These are phyloP conservation scores for Skeletonema tropicum DNA, from an alignment of 108 stramenopile genomes.

Conservation along the genomic window DNA sequence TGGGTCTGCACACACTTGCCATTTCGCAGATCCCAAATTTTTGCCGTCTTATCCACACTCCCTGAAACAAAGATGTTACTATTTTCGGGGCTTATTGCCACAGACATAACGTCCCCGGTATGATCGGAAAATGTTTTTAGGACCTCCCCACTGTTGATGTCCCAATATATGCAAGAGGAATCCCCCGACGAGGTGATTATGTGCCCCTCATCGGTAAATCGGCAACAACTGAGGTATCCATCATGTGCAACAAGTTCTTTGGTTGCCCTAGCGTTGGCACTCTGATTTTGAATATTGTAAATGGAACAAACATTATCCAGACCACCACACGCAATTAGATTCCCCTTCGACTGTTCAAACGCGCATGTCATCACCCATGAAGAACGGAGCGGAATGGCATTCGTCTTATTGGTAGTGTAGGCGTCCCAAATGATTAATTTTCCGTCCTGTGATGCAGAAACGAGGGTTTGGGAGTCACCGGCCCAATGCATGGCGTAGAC, in stretches of 20 bases:
- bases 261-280: constrained; percentile 66
- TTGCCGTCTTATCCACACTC: constrained; percentile 94
- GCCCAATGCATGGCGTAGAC: constrained; percentile 98
- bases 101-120: constrained; percentile 93
- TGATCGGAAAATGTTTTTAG: constrained; percentile 92
- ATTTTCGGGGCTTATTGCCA: constrained; percentile 82
- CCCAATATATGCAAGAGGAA: constrained; percentile 97
- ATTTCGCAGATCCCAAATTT: constrained; percentile 97
- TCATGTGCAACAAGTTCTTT: constrained; percentile 98
- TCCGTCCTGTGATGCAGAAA: constrained; percentile 97
- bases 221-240: constrained; percentile 97
- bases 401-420: constrained; percentile 86
- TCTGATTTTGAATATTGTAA: constrained; percentile 78
- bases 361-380: constrained; percentile 99
- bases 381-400: constrained; percentile 91
- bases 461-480: constrained; percentile 79
- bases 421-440: constrained; percentile 99
- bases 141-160: constrained; percentile 82
- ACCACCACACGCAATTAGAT: constrained; percentile 97
- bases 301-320: constrained; percentile 99
- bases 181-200: constrained; percentile 96
- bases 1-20: constrained; percentile 87
- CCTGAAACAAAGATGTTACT: constrained; percentile 92
- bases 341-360: constrained; percentile 92
- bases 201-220: constrained; percentile 85